phyloP scores from a whole-genome alignment of 2,329 filamentous ascomycete species.

The Pseudogymnoascus pannorum region DNA sequence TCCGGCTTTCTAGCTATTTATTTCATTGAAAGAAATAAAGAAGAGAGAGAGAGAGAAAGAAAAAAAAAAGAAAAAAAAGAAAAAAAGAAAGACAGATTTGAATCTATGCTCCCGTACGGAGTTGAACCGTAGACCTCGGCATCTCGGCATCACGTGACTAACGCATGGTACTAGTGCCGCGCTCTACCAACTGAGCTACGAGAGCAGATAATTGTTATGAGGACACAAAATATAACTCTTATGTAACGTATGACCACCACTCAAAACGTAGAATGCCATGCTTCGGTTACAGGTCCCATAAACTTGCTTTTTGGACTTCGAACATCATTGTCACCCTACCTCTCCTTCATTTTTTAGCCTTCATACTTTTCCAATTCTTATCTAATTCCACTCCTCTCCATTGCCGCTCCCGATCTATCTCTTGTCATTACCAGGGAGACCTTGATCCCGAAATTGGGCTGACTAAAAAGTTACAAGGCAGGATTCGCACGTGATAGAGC shows the following conservation, averaged over 20 bases:
- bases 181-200: conserved; percentile 15
- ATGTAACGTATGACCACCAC: background rate
- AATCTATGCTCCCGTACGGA: background rate
- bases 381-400: background rate
- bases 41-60: no score
- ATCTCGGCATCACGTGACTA: background rate
- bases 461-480: background rate
- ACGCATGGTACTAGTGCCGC: conserved; percentile 1
- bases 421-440: background rate
- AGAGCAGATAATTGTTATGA: conserved; percentile 7
- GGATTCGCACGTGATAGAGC: background rate
- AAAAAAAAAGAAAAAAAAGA: background rate
- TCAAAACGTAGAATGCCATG: background rate
- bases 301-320: background rate
- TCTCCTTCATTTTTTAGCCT: background rate
- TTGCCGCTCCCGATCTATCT: background rate
- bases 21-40: no score
- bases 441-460: background rate
- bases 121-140: background rate
- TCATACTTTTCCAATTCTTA: background rate
- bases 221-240: background rate
- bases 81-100: no score
- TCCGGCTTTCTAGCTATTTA: no score
- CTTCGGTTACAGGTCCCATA: background rate
- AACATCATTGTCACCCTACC: background rate